A percentile compares a stretch with the other conserved stretches of the same genome.
Evolutionary conservation across 163 green algal genomes (phyloP).

Genomic region (Scenedesmus sp.): DNA sequence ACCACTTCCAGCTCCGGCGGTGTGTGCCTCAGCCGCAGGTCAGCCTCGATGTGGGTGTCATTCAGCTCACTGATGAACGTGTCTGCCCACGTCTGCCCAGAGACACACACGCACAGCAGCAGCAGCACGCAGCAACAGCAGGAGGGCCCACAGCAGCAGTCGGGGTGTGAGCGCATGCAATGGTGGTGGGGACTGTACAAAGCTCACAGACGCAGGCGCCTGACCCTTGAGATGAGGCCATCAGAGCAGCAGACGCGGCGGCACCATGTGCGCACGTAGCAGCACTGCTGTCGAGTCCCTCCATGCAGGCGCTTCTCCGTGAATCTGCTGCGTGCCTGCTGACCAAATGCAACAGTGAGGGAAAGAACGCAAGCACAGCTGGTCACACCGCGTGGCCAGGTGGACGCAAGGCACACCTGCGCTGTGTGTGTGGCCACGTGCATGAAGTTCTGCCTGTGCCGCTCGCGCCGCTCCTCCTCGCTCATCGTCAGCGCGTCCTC

Average conservation of each 20-base stretch:
- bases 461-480: conserved; percentile 89
- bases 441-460: conserved; percentile 97
- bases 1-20: conserved; percentile 74
- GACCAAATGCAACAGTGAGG: neutral
- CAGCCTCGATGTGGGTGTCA: conserved; percentile 97
- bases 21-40: conserved; percentile 89
- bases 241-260: too few species aligned
- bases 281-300: too few species aligned
- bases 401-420: too few species aligned
- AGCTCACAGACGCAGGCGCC: too few species aligned
- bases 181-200: too few species aligned
- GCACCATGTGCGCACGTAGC: too few species aligned
- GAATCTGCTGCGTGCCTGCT: too few species aligned
- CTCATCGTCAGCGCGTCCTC: conserved; percentile 95
- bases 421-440: conserved; percentile 88
- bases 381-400: too few species aligned
- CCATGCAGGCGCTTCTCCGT: too few species aligned
- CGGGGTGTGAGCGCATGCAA: too few species aligned
- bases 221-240: too few species aligned
- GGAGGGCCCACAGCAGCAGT: too few species aligned
- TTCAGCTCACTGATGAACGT: conserved; percentile 98
- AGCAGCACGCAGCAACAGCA: neutral
- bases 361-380: neutral
- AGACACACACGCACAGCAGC: neutral
- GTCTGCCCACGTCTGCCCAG: conserved; percentile 96